Percentiles rank a stretch among this genome's conserved stretches.
Conservation (phyloP, 805 yeast genomes). For the Barnettozyma vustinii region DNA sequence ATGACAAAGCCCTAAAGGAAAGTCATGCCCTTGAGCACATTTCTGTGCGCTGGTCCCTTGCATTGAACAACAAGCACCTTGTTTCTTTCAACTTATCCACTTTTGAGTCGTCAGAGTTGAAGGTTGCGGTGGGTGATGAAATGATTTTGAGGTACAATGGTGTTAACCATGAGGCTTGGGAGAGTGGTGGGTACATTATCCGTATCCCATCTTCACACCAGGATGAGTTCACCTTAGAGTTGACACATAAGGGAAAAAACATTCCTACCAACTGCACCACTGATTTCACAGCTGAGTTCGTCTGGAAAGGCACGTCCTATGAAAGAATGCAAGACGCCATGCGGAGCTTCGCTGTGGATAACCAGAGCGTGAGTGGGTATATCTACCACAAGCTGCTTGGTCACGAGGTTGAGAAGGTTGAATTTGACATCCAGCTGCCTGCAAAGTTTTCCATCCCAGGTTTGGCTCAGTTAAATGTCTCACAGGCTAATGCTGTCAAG, state of each 20-base stretch:
- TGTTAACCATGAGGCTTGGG: conserved; percentile 58
- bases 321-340: conserved; percentile 81
- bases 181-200: conserved; percentile 63
- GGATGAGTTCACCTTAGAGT: conserved; percentile 69
- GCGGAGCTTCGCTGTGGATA: conserved; percentile 61
- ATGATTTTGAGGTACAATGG: conserved; percentile 64
- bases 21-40: conserved; percentile 72
- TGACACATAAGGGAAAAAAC: conserved; percentile 35
- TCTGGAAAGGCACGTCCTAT: conserved; percentile 84
- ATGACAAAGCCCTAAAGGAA: conserved; percentile 69
- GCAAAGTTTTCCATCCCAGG: conserved; percentile 55
- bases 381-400: conserved; percentile 78
- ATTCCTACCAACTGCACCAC: conserved; percentile 58
- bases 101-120: conserved; percentile 57
- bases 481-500: conserved; percentile 75
- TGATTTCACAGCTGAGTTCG: conserved; percentile 79
- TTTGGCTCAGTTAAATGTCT: conserved; percentile 64
- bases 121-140: conserved; percentile 82
- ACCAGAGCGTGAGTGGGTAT: conserved; percentile 64
- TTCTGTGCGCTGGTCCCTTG: conserved; percentile 67
- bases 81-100: conserved; percentile 68
- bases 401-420: conserved; percentile 61
- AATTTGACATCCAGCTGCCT: conserved; percentile 60
- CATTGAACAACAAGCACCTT: conserved; percentile 56
- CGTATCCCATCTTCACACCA: conserved; percentile 61